Percentiles rank a stretch among this genome's conserved stretches.
Evolutionary conservation across 2,329 filamentous ascomycete genomes (phyloP).

Genomic region (Trichothecium roseum): DNA sequence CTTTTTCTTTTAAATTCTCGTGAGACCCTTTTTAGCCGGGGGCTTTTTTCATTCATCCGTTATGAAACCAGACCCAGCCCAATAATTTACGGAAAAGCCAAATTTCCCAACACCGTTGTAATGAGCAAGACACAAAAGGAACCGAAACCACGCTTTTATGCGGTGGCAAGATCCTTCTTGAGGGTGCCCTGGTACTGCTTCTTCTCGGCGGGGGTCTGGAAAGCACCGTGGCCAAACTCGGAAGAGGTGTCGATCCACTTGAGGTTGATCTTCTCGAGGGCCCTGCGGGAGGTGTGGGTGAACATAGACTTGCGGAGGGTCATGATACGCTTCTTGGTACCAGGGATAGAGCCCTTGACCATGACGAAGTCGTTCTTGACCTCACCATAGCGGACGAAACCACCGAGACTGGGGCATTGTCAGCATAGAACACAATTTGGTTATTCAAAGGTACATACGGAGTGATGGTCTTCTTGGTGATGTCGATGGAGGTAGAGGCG

Average conservation of each 20-base stretch:
- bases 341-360: slow-evolving; percentile 94
- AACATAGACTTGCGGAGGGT: slow-evolving; percentile 99
- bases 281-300: slow-evolving; percentile 87
- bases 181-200: slow-evolving; percentile 93
- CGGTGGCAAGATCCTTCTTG: slow-evolving; percentile 80
- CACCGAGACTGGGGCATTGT: slow-evolving; percentile 64
- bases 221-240: slow-evolving; percentile 99
- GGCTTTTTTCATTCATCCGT: slow-evolving; percentile 20
- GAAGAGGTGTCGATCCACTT: slow-evolving; percentile 99
- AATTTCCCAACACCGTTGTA: slow-evolving; percentile 46
- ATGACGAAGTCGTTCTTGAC: slow-evolving; percentile 99
- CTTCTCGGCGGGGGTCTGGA: slow-evolving; percentile 98
- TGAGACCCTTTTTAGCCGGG: slow-evolving; percentile 22
- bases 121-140: slow-evolving; percentile 35
- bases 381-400: slow-evolving; percentile 98
- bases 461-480: slow-evolving; percentile 99
- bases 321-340: slow-evolving; percentile 99
- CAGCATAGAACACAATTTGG: slow-evolving; percentile 16
- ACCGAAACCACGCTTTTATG: slow-evolving; percentile 26
- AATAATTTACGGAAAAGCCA: slow-evolving; percentile 17
- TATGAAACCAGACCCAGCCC: slow-evolving; percentile 7
- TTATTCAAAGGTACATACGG: slow-evolving; percentile 61
- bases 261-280: slow-evolving; percentile 98
- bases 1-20: slow-evolving; percentile 4
- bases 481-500: slow-evolving; percentile 88